Base-by-base conservation (phyloP, 2,329 filamentous ascomycete species). In the Hirsutella minnesotensis region DNA sequence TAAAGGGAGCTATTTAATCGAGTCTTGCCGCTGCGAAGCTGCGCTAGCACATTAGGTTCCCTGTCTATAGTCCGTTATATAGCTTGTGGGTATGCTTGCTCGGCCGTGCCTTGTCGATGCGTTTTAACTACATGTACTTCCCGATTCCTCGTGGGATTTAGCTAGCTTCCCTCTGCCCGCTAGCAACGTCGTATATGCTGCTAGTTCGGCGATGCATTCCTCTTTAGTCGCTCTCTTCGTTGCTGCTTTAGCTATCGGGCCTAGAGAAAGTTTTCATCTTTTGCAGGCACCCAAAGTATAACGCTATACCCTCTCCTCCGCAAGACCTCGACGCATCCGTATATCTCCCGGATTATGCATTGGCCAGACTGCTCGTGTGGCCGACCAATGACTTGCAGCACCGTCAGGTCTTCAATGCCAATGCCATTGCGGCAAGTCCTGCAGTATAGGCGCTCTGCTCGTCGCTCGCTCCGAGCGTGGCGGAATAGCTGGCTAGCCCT, bases 291-390 rank as follows among this genome's bases (percentile, higher is more conserved):
- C 46, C 40, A 45, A 12, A 48, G 38, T 36, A 18, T 41, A 15
- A 45, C 38, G 3, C 10, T 24, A 16, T 36, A 44, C 2, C 37
- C 16, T 29, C 40, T 44, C 13, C 44, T 43, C 36, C 8, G 8
- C 5, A 48, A 29, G 31, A 37, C 36, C 20, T 46, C 34, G 21
- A 35, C 16, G 15, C 42, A 34, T 16, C 37, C 38, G 36, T 47
- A 43, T 36, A 49, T 48, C 43, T 41, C 20, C 2, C 41, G 44
- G 20, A 49, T 44, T 19, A 41, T 41, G 39, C 8, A 30, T 18
- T 49, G 47, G 2, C 48, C 47, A 2, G 46, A 47, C 22, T 48
- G 46, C 36, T 48, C 46, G 24, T 37, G 46, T 2, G 45, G 48
- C 39, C 37, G 30, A 12, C n/a, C 22, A 24, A 48, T 45, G 33